Percentiles rank a stretch among this genome's conserved stretches.
These are phyloP conservation scores for Penicillium griseofulvum DNA, from an alignment of 2,329 filamentous ascomycete genomes.

Conservation along the genomic window DNA sequence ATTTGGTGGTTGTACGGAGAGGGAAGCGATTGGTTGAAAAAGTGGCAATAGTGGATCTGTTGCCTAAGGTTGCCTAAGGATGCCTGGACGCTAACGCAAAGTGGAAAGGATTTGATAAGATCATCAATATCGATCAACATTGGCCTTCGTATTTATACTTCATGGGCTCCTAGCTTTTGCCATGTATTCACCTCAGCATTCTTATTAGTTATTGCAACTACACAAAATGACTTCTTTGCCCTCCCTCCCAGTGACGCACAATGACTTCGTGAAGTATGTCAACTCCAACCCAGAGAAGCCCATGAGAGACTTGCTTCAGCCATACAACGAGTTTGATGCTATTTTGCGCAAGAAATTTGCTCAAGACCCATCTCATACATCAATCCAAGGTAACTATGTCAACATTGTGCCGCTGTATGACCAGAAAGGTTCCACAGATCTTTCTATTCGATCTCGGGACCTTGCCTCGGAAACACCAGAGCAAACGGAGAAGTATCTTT, in stretches of 20 bases:
- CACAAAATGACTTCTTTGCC: constrained; percentile 22
- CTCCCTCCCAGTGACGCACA: constrained; percentile 29
- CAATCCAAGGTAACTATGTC: constrained; percentile 29
- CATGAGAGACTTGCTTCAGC: constrained; percentile 31
- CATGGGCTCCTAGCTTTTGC: neutral
- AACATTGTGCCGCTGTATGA: constrained; percentile 39
- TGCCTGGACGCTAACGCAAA: constrained; percentile 1
- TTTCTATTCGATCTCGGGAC: constrained; percentile 34
- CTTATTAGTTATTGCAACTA: neutral
- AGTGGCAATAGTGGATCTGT: neutral
- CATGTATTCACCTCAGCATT: too few relatives aligned
- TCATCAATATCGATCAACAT: neutral
- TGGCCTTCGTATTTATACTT: neutral
- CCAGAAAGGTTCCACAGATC: constrained; percentile 19
- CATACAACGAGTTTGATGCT: constrained; percentile 39
- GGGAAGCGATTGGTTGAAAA: neutral
- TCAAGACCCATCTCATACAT: constrained; percentile 36
- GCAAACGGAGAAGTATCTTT: constrained; percentile 34
- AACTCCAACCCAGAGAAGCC: constrained; percentile 22
- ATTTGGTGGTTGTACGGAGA: neutral
- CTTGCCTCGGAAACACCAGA: constrained; percentile 29
- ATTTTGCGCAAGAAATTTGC: constrained; percentile 39
- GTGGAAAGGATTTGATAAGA: neutral
- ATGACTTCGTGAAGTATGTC: constrained; percentile 29
- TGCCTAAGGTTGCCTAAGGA: constrained; percentile 8